A percentile compares a stretch with the other conserved stretches of the same genome.
Evolutionary conservation across 257 asterid species (phyloP).

Genomic region (Cordia subcordata): DNA sequence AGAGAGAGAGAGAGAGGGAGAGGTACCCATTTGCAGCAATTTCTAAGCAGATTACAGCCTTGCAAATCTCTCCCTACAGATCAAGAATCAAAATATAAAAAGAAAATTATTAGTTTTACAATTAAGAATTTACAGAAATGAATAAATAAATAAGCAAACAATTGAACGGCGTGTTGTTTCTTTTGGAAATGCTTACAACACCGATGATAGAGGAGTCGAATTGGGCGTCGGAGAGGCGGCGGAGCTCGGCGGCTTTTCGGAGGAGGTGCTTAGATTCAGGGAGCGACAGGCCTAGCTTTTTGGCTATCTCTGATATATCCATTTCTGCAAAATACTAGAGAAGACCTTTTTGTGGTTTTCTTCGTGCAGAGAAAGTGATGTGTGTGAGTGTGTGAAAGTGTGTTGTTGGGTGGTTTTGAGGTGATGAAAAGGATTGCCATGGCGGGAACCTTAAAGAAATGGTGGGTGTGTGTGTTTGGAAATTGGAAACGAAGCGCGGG

Average conservation of each 20-base stretch:
- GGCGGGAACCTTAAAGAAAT: constrained; percentile 50
- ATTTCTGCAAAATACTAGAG: constrained; percentile 17
- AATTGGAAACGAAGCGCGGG: constrained; percentile 1
- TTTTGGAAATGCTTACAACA: constrained; percentile 43
- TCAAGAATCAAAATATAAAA: constrained; percentile 1
- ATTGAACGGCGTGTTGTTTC: not conserved
- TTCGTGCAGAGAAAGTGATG: not conserved
- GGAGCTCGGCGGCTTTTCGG: constrained; percentile 90
- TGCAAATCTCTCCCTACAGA: constrained; percentile 87
- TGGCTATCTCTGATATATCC: constrained; percentile 68
- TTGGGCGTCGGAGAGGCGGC: constrained; percentile 87
- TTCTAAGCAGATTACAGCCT: constrained; percentile 89
- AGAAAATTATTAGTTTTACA: not conserved
- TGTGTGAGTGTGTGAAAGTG: not conserved
- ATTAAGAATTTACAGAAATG: not conserved
- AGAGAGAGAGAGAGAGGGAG: no score
- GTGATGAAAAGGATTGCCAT: constrained; percentile 13
- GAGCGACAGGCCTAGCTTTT: constrained; percentile 41
- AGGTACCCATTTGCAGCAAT: constrained; percentile 74
- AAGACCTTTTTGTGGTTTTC: not conserved
- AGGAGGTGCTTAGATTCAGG: constrained; percentile 53
- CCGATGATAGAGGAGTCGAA: constrained; percentile 85
- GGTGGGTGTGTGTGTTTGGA: not conserved
- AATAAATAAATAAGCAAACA: not conserved
- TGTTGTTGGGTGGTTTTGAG: not conserved